phyloP scores from a whole-genome alignment of 306 rosid genomes.

The Inga laurina region DNA sequence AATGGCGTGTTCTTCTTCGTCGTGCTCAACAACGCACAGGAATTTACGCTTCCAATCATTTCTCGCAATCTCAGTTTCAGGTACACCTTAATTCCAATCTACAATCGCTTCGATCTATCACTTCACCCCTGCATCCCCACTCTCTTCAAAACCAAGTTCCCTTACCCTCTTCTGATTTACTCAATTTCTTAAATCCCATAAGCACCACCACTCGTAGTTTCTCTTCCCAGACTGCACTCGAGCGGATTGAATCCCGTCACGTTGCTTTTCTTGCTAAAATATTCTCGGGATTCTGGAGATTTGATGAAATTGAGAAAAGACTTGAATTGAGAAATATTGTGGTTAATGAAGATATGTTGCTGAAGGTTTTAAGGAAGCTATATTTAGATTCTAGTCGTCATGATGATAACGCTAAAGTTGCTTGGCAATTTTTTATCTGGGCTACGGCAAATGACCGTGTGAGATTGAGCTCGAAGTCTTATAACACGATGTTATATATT shows the following conservation, averaged over 20 bases:
- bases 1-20: conserved; percentile 71
- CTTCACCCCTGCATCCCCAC: conserved; percentile 42
- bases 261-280: conserved; percentile 40
- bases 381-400: conserved; percentile 38
- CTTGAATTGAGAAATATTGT: conserved; percentile 45
- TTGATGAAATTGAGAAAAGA: conserved; percentile 45
- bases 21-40: conserved; percentile 42
- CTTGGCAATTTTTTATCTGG: conserved; percentile 71
- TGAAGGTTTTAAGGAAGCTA: conserved; percentile 44
- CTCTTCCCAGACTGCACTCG: conserved; percentile 55
- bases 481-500: conserved; percentile 60
- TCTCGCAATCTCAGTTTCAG: conserved; percentile 51
- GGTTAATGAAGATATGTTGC: conserved; percentile 56
- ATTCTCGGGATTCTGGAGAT: conserved; percentile 39
- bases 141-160: conserved; percentile 21
- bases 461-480: conserved; percentile 67
- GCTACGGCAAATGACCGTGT: conserved; percentile 44
- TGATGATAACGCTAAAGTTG: conserved; percentile 35
- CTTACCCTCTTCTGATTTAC: conserved; percentile 26
- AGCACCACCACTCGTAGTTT: conserved; percentile 26
- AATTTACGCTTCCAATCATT: conserved; percentile 15
- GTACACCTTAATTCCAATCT: conserved; percentile 50
- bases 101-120: conserved; percentile 34
- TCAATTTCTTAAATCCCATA: conserved; percentile 4
- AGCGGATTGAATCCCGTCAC: conserved; percentile 49